phyloP scores from a whole-genome alignment of 768 basidiomycete species.

The Serendipita sp. region DNA sequence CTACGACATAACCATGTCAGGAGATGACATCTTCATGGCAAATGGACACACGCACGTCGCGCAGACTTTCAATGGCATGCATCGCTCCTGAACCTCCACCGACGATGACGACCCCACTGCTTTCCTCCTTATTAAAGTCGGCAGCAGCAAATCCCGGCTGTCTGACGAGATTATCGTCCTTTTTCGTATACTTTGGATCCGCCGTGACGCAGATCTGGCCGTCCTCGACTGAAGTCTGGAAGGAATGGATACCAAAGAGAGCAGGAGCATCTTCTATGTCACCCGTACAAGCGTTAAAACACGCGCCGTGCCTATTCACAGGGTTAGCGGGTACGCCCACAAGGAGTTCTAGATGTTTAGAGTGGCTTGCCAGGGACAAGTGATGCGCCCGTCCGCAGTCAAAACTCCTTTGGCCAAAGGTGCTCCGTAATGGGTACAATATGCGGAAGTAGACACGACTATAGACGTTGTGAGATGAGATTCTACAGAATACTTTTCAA shows the following conservation, averaged over 20 bases:
- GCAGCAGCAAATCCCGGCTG: constrained; percentile 37
- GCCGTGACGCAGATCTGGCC: constrained; percentile 73
- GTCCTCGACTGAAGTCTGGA: constrained; percentile 44
- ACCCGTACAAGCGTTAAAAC: constrained; percentile 73
- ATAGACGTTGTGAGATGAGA: constrained; percentile 9
- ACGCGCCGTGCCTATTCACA: constrained; percentile 26
- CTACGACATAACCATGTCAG: constrained; percentile 21
- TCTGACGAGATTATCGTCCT: constrained; percentile 44
- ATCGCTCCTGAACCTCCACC: constrained; percentile 75
- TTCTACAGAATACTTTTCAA: background rate
- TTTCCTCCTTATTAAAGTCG: constrained; percentile 27
- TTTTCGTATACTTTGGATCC: constrained; percentile 38
- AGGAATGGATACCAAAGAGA: constrained; percentile 61
- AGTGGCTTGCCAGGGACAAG: constrained; percentile 26
- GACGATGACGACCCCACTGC: constrained; percentile 60
- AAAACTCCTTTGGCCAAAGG: constrained; percentile 71
- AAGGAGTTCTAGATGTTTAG: background rate
- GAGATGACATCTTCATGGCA: background rate
- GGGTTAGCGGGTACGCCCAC: background rate
- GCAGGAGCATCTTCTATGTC: constrained; percentile 89
- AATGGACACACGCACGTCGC: constrained; percentile 38
- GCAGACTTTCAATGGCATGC: constrained; percentile 59
- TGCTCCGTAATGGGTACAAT: constrained; percentile 86
- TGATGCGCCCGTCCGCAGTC: constrained; percentile 57
- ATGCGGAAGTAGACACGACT: constrained; percentile 48